Conservation (phyloP, 179 eudicot genomes). For the Actinidia chinensis region DNA sequence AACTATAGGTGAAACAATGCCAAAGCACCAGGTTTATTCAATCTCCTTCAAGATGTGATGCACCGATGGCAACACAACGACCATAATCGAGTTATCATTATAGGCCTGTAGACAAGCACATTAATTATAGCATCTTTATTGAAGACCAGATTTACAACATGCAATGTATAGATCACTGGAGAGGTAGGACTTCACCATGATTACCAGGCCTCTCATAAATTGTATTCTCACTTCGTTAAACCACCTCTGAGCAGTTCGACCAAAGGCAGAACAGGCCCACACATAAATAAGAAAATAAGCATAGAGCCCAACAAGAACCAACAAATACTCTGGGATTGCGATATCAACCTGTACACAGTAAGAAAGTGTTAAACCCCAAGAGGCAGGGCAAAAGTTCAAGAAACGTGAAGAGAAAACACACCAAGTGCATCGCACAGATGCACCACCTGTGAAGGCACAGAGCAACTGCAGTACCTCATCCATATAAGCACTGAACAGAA, state of each 20-base stretch:
- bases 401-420: slow-evolving; percentile 20
- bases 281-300: slow-evolving; percentile 94
- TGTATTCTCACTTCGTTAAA: slow-evolving; percentile 99
- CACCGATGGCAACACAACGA: slow-evolving; percentile 97
- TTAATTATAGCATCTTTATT: background rate
- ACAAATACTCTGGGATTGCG: slow-evolving; percentile 96
- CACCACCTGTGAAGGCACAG: slow-evolving; percentile 69
- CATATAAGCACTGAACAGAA: slow-evolving; percentile 98
- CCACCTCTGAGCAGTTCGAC: slow-evolving; percentile 97
- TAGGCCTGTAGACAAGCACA: slow-evolving; percentile 54
- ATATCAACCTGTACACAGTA: slow-evolving; percentile 73
- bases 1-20: slow-evolving; percentile 87
- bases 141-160: background rate
- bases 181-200: slow-evolving; percentile 57
- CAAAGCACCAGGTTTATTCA: slow-evolving; percentile 98
- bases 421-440: slow-evolving; percentile 12
- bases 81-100: slow-evolving; percentile 95
- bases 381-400: slow-evolving; percentile 12
- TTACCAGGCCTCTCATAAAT: slow-evolving; percentile 96
- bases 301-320: slow-evolving; percentile 94
- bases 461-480: slow-evolving; percentile 94
- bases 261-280: slow-evolving; percentile 99
- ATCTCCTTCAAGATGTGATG: slow-evolving; percentile 91
- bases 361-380: slow-evolving; percentile 13
- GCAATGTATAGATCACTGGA: background rate